Evolutionary conservation across 148 eudicot genomes (phyloP).

Genomic region (Silene uniflora): DNA sequence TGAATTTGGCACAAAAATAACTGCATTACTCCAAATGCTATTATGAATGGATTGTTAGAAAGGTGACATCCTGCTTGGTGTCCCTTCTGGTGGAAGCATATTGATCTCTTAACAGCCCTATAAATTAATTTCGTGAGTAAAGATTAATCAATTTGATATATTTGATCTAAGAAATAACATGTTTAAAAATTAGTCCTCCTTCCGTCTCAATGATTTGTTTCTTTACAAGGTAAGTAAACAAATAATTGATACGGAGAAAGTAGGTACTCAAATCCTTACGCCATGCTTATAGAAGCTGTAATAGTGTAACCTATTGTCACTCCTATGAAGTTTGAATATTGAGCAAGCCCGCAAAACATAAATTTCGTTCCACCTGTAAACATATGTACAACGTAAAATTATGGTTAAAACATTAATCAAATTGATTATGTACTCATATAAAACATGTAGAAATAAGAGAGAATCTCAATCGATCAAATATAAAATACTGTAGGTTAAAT

Average conservation of each 20-base stretch:
- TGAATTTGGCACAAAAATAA: constrained; percentile 58
- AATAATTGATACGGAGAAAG: no score
- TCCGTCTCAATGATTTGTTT: no score
- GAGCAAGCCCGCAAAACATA: constrained; percentile 46
- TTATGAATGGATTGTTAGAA: constrained; percentile 39
- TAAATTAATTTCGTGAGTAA: not conserved
- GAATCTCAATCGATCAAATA: no score
- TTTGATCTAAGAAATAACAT: no score
- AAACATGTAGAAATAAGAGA: no score
- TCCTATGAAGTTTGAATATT: constrained; percentile 49
- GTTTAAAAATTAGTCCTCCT: no score
- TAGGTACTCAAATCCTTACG: constrained; percentile 29
- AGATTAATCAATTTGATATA: no score
- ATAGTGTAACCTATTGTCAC: constrained; percentile 57
- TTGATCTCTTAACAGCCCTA: constrained; percentile 61
- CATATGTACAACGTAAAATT: not conserved
- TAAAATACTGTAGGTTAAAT: no score
- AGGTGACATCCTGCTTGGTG: constrained; percentile 41
- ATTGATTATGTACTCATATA: no score
- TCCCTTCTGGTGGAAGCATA: constrained; percentile 55
- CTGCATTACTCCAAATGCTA: constrained; percentile 41
- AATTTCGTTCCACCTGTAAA: constrained; percentile 46
- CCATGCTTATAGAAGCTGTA: constrained; percentile 65
- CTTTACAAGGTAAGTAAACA: no score
- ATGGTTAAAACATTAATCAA: not conserved